These are phyloP conservation scores for Fusarium fujikuroi DNA, from an alignment of 2,329 filamentous ascomycete genomes.

Conservation along the genomic window DNA sequence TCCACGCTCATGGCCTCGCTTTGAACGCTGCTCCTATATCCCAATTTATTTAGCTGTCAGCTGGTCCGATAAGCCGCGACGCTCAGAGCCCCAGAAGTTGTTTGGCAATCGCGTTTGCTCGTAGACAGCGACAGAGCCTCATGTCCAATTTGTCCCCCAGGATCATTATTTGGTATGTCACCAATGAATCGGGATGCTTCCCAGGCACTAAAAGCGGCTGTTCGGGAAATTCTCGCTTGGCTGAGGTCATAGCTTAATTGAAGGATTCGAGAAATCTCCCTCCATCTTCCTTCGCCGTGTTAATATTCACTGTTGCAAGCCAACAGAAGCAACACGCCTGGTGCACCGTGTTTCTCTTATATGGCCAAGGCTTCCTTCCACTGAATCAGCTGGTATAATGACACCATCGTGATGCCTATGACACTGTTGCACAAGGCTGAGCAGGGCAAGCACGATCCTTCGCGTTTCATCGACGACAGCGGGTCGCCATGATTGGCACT, in stretches of 20 bases:
- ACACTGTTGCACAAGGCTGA: not conserved
- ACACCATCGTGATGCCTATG: not conserved
- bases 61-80: not conserved
- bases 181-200: not conserved
- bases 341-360: not conserved
- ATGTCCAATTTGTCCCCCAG: not conserved
- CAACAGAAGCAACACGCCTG: not conserved
- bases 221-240: not conserved
- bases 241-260: not conserved
- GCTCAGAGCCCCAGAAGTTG: too few relatives aligned
- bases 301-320: not conserved
- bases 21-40: not conserved
- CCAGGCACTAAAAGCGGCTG: not conserved
- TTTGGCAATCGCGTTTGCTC: not conserved
- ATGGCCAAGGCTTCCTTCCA: not conserved
- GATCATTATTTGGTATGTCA: not conserved
- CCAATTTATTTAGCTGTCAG: not conserved
- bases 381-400: not conserved
- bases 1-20: not conserved
- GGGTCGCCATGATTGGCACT: not conserved
- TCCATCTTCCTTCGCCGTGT: not conserved
- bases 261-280: not conserved
- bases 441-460: slow-evolving; percentile 7
- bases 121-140: not conserved
- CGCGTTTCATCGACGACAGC: not conserved